Percentiles rank a stretch among this genome's conserved stretches.
These are phyloP conservation scores for Xylaria cubensis DNA, from an alignment of 495 filamentous ascomycete species.

Conservation along the genomic window DNA sequence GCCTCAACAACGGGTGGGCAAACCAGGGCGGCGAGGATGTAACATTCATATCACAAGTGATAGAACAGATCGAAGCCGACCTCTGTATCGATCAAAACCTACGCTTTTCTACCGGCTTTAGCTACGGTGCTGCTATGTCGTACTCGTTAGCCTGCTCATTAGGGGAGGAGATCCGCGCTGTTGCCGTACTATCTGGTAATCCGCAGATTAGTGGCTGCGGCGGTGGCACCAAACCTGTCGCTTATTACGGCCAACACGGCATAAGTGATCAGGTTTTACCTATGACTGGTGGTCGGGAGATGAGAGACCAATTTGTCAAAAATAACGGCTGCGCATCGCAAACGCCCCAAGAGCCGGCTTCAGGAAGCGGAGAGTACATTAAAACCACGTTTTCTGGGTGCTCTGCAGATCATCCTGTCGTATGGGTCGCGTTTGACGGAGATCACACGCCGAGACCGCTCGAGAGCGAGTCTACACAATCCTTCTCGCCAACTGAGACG, in stretches of 20 bases:
- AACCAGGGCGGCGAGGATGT: conserved; percentile 53
- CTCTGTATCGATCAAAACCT: conserved; percentile 53
- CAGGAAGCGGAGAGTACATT: conserved; percentile 38
- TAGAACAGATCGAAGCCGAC: conserved; percentile 46
- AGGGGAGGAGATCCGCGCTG: conserved; percentile 49
- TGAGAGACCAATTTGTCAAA: conserved; percentile 48
- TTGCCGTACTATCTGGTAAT: conserved; percentile 51
- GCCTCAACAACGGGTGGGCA: conserved; percentile 52
- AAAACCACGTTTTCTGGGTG: conserved; percentile 44
- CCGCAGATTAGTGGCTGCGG: conserved; percentile 49
- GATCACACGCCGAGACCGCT: conserved; percentile 37
- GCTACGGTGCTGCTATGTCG: conserved; percentile 59
- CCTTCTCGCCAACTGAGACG: conserved; percentile 41
- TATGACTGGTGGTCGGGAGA: conserved; percentile 42
- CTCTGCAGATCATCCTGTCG: conserved; percentile 37
- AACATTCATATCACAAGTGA: conserved; percentile 48
- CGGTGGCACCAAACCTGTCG: conserved; percentile 48
- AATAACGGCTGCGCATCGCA: conserved; percentile 46
- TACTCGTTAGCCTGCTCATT: conserved; percentile 54
- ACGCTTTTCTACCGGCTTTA: conserved; percentile 58
- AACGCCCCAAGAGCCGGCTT: conserved; percentile 35
- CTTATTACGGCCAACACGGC: conserved; percentile 55
- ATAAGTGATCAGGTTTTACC: conserved; percentile 47
- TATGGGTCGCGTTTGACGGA: conserved; percentile 38
- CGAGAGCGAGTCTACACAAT: conserved; percentile 32